These are phyloP conservation scores for Microcera coccophila DNA, from an alignment of 2,329 filamentous ascomycete species.

Conservation along the genomic window DNA sequence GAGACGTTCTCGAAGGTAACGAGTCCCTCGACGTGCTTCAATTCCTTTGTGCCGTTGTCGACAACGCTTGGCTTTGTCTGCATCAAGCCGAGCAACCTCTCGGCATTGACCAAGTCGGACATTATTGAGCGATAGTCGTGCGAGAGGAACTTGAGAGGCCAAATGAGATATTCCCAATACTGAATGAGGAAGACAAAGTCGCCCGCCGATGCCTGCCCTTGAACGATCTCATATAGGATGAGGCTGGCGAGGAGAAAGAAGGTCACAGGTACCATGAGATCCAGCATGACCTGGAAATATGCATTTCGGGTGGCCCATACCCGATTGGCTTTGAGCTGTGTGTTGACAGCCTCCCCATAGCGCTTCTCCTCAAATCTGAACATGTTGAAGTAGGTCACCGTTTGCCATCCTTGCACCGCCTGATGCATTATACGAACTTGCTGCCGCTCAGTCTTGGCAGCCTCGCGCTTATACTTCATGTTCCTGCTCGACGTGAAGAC, in stretches of 20 bases:
- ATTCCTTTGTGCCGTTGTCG: conserved; percentile 42
- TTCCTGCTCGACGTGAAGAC: conserved; percentile 36
- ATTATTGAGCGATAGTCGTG: conserved; percentile 25
- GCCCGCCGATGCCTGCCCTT: conserved; percentile 15
- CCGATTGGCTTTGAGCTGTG: conserved; percentile 18
- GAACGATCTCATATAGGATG: conserved; percentile 19
- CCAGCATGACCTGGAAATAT: conserved; percentile 18
- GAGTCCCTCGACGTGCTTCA: conserved; percentile 44
- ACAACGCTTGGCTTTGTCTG: conserved; percentile 53
- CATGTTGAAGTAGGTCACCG: conserved; percentile 46
- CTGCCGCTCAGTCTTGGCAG: conserved; percentile 40
- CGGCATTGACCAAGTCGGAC: conserved; percentile 58
- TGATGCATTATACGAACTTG: conserved; percentile 55
- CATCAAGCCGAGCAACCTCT: conserved; percentile 55
- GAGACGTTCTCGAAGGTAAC: conserved; percentile 52
- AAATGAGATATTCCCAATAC: conserved; percentile 55
- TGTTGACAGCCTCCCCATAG: conserved; percentile 25
- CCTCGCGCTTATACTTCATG: conserved; percentile 35
- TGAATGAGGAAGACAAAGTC: conserved; percentile 60
- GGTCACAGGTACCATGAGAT: conserved; percentile 45
- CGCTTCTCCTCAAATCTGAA: conserved; percentile 27
- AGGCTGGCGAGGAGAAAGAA: conserved; percentile 27
- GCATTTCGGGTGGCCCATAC: conserved; percentile 22
- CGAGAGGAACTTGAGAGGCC: conserved; percentile 33
- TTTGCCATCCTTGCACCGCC: conserved; percentile 57